phyloP scores from a whole-genome alignment of 2,329 filamentous ascomycete genomes.

The Claviceps sorghi region DNA sequence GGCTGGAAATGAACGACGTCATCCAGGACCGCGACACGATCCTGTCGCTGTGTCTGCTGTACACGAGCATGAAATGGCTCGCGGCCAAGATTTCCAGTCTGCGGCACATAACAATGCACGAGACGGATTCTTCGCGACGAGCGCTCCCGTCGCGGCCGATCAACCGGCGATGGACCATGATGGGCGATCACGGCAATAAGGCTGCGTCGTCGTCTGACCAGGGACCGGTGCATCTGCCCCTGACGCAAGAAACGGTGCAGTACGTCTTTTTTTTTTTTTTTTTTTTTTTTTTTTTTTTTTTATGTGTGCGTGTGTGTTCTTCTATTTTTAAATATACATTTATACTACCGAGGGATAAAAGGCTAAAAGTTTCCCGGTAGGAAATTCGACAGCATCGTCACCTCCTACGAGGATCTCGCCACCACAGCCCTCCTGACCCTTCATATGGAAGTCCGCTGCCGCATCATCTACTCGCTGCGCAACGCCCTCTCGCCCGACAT shows the following conservation, averaged over 20 bases:
- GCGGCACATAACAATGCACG: conserved; percentile 64
- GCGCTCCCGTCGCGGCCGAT: conserved; percentile 40
- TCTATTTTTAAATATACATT: no score
- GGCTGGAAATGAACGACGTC: conserved; percentile 63
- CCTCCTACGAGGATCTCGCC: conserved; percentile 69
- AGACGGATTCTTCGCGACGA: conserved; percentile 48
- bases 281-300: not conserved
- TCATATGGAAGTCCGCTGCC: conserved; percentile 77
- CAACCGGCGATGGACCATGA: conserved; percentile 69
- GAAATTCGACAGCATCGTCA: conserved; percentile 74
- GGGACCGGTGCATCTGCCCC: conserved; percentile 64
- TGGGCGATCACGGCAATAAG: conserved; percentile 45
- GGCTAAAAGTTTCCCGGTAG: conserved; percentile 22
- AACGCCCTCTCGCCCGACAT: conserved; percentile 45
- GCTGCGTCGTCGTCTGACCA: conserved; percentile 41
- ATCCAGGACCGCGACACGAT: conserved; percentile 83
- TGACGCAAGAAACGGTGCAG: conserved; percentile 73
- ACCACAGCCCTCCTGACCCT: conserved; percentile 68
- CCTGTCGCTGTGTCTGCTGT: conserved; percentile 69
- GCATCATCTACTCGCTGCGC: conserved; percentile 65
- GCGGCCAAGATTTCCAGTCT: conserved; percentile 68
- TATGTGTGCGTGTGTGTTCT: no score
- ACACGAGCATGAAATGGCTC: conserved; percentile 98
- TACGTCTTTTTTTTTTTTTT: conserved; percentile 29
- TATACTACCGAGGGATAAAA: no score